phyloP scores from a whole-genome alignment of 345 rosid genomes.

The Kandelia obovata region DNA sequence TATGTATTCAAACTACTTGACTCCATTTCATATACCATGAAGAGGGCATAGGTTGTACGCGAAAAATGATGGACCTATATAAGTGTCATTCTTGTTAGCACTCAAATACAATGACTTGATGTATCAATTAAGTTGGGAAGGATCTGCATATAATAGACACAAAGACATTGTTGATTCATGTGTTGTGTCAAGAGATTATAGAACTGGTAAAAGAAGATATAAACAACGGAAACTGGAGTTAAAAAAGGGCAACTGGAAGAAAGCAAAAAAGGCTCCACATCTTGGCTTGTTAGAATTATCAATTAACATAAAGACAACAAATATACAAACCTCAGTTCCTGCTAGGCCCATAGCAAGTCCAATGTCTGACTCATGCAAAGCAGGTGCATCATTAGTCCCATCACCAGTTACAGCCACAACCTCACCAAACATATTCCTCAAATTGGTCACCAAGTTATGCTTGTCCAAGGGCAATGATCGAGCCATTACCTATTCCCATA shows the following conservation, averaged over 20 bases:
- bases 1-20: too few relatives aligned
- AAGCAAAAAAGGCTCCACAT: neutral
- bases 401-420: constrained; percentile 98
- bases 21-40: too few relatives aligned
- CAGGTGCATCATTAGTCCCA: constrained; percentile 99
- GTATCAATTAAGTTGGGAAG: neutral
- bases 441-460: constrained; percentile 63
- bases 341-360: constrained; percentile 99
- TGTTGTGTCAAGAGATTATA: neutral
- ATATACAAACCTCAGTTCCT: constrained; percentile 84
- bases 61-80: neutral
- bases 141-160: neutral
- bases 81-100: neutral
- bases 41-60: too few relatives aligned
- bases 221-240: too few relatives aligned
- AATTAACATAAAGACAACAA: constrained; percentile 1
- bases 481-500: constrained; percentile 67
- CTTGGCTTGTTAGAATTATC: neutral
- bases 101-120: neutral
- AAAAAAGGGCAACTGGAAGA: neutral
- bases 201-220: neutral
- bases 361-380: constrained; percentile 85
- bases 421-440: constrained; percentile 60
- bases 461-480: constrained; percentile 94
- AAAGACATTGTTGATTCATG: neutral